Evolutionary conservation across 2,329 filamentous ascomycete species (phyloP).

Genomic region (Aspergillus sergii): DNA sequence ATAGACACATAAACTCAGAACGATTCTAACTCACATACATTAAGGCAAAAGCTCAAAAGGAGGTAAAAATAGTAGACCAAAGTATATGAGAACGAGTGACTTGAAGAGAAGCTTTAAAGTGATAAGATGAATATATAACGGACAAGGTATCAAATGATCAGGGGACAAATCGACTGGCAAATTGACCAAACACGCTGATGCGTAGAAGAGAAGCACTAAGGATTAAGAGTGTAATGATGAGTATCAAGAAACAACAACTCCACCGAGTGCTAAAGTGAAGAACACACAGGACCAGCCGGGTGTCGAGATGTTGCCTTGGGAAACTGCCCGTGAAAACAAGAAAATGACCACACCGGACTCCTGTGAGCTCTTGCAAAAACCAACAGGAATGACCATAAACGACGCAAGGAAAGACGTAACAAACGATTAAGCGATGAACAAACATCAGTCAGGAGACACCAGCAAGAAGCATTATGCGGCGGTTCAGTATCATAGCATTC

Average conservation of each 20-base stretch:
- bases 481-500: slow-evolving; percentile 31
- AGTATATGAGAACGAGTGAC: slow-evolving; percentile 18
- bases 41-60: slow-evolving; percentile 19
- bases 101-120: slow-evolving; percentile 18
- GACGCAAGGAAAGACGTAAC: slow-evolving; percentile 36
- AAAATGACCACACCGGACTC: slow-evolving; percentile 50
- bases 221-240: slow-evolving; percentile 25
- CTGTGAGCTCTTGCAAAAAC: slow-evolving; percentile 42
- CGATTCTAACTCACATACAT: slow-evolving; percentile 31
- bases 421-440: slow-evolving; percentile 25
- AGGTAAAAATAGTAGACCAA: slow-evolving; percentile 20
- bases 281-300: slow-evolving; percentile 52
- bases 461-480: slow-evolving; percentile 36
- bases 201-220: slow-evolving; percentile 34
- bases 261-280: slow-evolving; percentile 41
- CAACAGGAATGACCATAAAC: slow-evolving; percentile 25
- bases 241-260: slow-evolving; percentile 34
- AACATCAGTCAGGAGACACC: slow-evolving; percentile 33
- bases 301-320: slow-evolving; percentile 43
- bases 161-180: slow-evolving; percentile 24
- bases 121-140: slow-evolving; percentile 25
- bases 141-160: slow-evolving; percentile 36
- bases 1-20: slow-evolving; percentile 32
- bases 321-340: slow-evolving; percentile 40
- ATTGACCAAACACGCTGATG: slow-evolving; percentile 39